Evolutionary conservation across 1,284 basidiomycete species (phyloP).

Genomic region (Leucoagaricus sp.): DNA sequence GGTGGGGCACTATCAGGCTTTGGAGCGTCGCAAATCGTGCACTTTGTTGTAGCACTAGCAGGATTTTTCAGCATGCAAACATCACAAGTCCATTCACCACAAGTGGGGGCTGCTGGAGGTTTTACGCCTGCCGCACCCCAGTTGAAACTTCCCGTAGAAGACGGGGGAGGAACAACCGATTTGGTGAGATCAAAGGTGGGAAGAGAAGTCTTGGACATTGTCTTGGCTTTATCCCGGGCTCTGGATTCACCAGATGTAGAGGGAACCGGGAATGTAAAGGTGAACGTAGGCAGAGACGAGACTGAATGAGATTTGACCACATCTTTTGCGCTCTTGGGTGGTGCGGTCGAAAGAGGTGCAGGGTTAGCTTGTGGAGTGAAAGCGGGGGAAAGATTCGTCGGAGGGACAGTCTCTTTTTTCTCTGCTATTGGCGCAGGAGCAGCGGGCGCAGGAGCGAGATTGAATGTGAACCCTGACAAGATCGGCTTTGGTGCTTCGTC

Average conservation of each 20-base stretch:
- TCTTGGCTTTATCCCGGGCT: conserved; percentile 34
- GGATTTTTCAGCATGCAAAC: conserved; percentile 49
- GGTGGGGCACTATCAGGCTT: too few relatives aligned
- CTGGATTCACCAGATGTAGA: conserved; percentile 17
- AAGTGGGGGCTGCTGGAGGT: conserved; percentile 22
- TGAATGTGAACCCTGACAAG: conserved; percentile 20
- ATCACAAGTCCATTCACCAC: conserved; percentile 36
- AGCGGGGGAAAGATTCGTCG: conserved; percentile 3
- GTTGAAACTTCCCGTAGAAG: conserved; percentile 39
- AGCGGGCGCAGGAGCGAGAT: conserved; percentile 14
- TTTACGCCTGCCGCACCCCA: conserved; percentile 54
- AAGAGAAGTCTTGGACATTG: conserved; percentile 45
- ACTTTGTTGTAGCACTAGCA: conserved; percentile 45
- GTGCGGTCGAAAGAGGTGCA: conserved; percentile 3
- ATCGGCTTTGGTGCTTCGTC: conserved; percentile 21
- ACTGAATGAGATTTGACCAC: conserved; percentile 21
- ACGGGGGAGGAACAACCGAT: conserved; percentile 13
- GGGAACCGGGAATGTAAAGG: conserved; percentile 18
- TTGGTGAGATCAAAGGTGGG: conserved; percentile 31
- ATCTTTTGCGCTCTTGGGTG: conserved; percentile 11
- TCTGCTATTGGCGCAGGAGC: background rate
- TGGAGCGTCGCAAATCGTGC: conserved; percentile 52
- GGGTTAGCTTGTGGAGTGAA: conserved; percentile 5
- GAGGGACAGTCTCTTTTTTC: background rate
- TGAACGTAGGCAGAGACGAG: conserved; percentile 26